Evolutionary conservation across 1,284 basidiomycete genomes (phyloP).

Genomic region (Cutaneotrichosporon cyanovorans): DNA sequence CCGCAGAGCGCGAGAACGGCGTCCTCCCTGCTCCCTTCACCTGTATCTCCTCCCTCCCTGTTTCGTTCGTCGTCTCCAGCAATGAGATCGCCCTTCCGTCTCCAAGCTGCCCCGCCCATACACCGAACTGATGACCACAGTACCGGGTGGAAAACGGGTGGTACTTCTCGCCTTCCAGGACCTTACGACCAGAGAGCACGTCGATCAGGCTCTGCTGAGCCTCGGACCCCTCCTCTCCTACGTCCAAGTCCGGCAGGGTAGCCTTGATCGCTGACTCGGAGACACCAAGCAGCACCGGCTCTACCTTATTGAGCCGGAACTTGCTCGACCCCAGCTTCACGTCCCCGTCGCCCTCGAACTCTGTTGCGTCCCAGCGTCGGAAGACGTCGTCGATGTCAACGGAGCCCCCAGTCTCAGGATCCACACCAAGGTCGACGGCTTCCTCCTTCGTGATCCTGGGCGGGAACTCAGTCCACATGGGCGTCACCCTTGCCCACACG

Average conservation of each 20-base stretch:
- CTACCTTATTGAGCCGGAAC: slow-evolving; percentile 51
- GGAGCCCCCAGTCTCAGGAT: slow-evolving; percentile 47
- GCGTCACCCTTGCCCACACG: slow-evolving; percentile 69
- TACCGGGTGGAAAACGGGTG: slow-evolving; percentile 85
- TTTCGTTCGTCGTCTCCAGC: slow-evolving; percentile 61
- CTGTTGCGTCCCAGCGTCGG: slow-evolving; percentile 38
- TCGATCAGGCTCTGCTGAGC: slow-evolving; percentile 66
- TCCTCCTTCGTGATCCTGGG: slow-evolving; percentile 63
- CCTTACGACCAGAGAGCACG: slow-evolving; percentile 68
- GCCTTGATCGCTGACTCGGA: slow-evolving; percentile 62
- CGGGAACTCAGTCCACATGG: slow-evolving; percentile 77
- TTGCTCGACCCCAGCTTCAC: slow-evolving; percentile 30
- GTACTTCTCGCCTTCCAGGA: slow-evolving; percentile 55
- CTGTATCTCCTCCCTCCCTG: slow-evolving; percentile 70
- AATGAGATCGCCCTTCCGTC: slow-evolving; percentile 90
- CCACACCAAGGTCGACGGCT: slow-evolving; percentile 56
- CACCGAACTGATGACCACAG: slow-evolving; percentile 81
- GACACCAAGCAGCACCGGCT: slow-evolving; percentile 57
- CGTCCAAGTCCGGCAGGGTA: slow-evolving; percentile 74
- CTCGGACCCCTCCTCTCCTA: slow-evolving; percentile 56
- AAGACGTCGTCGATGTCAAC: slow-evolving; percentile 55
- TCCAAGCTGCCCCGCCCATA: slow-evolving; percentile 92
- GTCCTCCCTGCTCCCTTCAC: slow-evolving; percentile 91
- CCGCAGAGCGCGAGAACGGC: slow-evolving; percentile 82
- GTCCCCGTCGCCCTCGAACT: slow-evolving; percentile 16